These are phyloP conservation scores for Teratosphaeria zuluensis DNA, from an alignment of 2,329 filamentous ascomycete genomes.

Conservation along the genomic window DNA sequence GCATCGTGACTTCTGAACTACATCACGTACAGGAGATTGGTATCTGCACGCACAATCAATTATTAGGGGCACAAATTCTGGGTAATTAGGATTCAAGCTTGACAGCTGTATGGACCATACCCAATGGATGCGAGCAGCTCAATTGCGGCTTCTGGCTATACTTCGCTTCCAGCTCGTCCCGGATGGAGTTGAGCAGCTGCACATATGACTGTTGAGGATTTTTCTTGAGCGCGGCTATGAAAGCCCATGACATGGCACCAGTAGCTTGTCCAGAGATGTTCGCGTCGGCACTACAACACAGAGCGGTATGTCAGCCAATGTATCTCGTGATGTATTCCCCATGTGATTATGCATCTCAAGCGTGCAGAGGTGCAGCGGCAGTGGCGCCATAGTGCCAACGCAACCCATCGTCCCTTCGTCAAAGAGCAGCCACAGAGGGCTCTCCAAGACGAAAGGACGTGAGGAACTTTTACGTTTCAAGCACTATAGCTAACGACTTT, in stretches of 20 bases:
- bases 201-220: slow-evolving; percentile 95
- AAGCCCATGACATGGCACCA: slow-evolving; percentile 97
- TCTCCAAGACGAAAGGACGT: slow-evolving; percentile 17
- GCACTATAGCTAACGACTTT: slow-evolving; percentile 8
- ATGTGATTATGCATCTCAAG: not conserved
- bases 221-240: slow-evolving; percentile 81
- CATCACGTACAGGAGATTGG: slow-evolving; percentile 37
- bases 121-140: slow-evolving; percentile 89
- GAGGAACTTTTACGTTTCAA: slow-evolving; percentile 6
- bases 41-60: slow-evolving; percentile 21
- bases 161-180: slow-evolving; percentile 75
- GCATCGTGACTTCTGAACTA: slow-evolving; percentile 10
- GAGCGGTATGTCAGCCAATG: slow-evolving; percentile 7
- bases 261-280: slow-evolving; percentile 82
- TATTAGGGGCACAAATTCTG: not conserved
- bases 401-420: slow-evolving; percentile 22
- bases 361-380: not conserved
- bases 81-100: not conserved
- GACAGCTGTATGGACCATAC: slow-evolving; percentile 45
- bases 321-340: not conserved
- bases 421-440: slow-evolving; percentile 15
- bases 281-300: slow-evolving; percentile 63
- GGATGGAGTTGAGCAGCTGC: slow-evolving; percentile 87
- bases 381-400: slow-evolving; percentile 16
- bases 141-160: slow-evolving; percentile 94